These are phyloP conservation scores for Saccharomycopsis malanga DNA, from an alignment of 805 yeast genomes.

Conservation along the genomic window DNA sequence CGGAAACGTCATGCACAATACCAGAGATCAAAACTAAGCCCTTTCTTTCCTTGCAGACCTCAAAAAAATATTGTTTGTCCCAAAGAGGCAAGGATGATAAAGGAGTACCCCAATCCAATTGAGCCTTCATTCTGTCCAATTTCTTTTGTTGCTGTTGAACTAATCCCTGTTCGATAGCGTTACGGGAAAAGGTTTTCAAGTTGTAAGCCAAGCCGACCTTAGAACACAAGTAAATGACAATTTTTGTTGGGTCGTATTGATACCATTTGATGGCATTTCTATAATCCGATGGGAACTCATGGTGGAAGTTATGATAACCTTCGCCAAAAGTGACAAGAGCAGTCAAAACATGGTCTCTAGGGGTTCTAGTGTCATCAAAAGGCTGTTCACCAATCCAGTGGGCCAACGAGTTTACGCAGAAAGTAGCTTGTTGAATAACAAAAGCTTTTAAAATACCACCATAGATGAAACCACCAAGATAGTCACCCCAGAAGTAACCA, in stretches of 20 bases:
- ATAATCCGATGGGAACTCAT: conserved; percentile 84
- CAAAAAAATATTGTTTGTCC: conserved; percentile 55
- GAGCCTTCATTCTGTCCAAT: conserved; percentile 52
- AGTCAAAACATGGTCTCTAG: conserved; percentile 74
- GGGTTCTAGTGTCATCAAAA: conserved; percentile 80
- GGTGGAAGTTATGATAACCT: conserved; percentile 87
- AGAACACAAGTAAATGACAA: conserved; percentile 50
- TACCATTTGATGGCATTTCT: conserved; percentile 84
- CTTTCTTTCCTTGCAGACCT: conserved; percentile 40
- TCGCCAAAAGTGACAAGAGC: conserved; percentile 84
- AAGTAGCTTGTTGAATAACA: conserved; percentile 76
- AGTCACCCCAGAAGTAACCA: conserved; percentile 52
- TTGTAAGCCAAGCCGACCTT: conserved; percentile 65
- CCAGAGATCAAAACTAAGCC: conserved; percentile 71
- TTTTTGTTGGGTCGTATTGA: conserved; percentile 80
- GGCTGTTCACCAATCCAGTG: conserved; percentile 86
- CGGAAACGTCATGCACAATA: conserved; percentile 68
- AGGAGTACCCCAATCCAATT: conserved; percentile 71
- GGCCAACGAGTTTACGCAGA: conserved; percentile 79
- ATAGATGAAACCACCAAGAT: conserved; percentile 66
- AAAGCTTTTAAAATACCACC: conserved; percentile 68
- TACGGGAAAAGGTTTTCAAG: conserved; percentile 69
- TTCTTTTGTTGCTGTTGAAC: conserved; percentile 81
- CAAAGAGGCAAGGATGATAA: conserved; percentile 63
- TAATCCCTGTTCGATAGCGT: conserved; percentile 76